Conservation (phyloP, 2,329 filamentous ascomycete genomes). For the Aphanoascus verrucosus region DNA sequence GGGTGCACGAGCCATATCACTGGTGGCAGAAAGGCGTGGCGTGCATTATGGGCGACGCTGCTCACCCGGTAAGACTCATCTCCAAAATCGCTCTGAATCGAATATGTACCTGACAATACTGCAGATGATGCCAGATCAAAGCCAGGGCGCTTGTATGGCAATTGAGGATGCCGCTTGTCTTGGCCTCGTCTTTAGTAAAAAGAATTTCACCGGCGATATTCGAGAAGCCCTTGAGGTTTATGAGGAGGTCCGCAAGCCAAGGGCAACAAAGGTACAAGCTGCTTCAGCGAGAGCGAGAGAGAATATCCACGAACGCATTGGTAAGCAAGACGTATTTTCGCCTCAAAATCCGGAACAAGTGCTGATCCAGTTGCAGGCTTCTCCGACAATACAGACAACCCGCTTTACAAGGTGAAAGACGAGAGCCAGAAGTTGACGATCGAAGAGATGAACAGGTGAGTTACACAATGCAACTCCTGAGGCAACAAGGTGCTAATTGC, state of each 20-base stretch:
- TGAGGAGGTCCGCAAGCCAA: conserved; percentile 43
- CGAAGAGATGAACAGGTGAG: conserved; percentile 55
- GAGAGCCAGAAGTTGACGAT: conserved; percentile 54
- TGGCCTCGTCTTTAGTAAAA: conserved; percentile 48
- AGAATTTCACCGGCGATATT: conserved; percentile 41
- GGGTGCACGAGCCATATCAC: conserved; percentile 53
- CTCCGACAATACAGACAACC: conserved; percentile 13
- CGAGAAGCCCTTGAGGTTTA: conserved; percentile 42
- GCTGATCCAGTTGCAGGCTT: conserved; percentile 17
- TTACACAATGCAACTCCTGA: conserved; percentile 23
- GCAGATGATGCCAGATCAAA: conserved; percentile 56
- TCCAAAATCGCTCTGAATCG: not conserved
- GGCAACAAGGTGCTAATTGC: conserved; percentile 1
- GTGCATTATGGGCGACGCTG: conserved; percentile 56
- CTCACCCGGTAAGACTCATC: conserved; percentile 43
- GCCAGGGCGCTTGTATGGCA: conserved; percentile 58
- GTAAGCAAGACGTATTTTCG: conserved; percentile 22
- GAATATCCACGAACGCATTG: conserved; percentile 55
- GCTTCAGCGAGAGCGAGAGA: conserved; percentile 49
- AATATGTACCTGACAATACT: conserved; percentile 15
- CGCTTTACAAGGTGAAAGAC: conserved; percentile 51
- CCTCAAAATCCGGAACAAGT: not conserved
- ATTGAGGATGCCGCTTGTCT: conserved; percentile 56
- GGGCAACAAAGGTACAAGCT: conserved; percentile 47
- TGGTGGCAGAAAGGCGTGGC: conserved; percentile 44